Percentiles rank a stretch among this genome's conserved stretches.
Evolutionary conservation across 306 rosid species (phyloP).

Genomic region (Rubus parviflorus): DNA sequence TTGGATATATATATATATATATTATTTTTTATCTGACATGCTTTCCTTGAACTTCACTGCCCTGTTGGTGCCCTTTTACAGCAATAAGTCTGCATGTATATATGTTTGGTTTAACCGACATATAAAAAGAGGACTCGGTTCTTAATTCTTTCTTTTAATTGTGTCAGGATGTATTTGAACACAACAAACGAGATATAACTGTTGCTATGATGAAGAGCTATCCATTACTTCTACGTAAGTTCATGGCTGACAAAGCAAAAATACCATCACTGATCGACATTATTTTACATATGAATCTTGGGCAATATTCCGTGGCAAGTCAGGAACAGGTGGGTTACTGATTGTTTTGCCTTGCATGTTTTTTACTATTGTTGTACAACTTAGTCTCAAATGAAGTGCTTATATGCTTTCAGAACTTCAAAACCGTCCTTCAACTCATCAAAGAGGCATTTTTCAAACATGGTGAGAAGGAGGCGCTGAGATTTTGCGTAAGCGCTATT

Average conservation of each 20-base stretch:
- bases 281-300: conserved; percentile 78
- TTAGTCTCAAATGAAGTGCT: conserved; percentile 25
- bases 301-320: conserved; percentile 79
- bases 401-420: conserved; percentile 62
- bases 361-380: conserved; percentile 20
- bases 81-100: neutral
- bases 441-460: conserved; percentile 88
- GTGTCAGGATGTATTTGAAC: conserved; percentile 75
- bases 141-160: neutral
- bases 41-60: conserved; percentile 22
- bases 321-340: conserved; percentile 73
- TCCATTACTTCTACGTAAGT: conserved; percentile 83
- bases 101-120: neutral
- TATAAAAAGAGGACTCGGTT: neutral
- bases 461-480: conserved; percentile 84
- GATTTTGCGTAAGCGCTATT: conserved; percentile 82
- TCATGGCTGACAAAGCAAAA: conserved; percentile 87
- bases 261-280: conserved; percentile 72
- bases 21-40: neutral
- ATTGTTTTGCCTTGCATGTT: conserved; percentile 22
- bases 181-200: conserved; percentile 77
- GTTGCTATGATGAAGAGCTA: conserved; percentile 81
- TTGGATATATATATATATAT: neutral
- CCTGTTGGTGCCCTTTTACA: conserved; percentile 18
- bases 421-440: conserved; percentile 73